Base-by-base conservation (phyloP, 768 basidiomycete species). In the Leccinellum luteum region DNA sequence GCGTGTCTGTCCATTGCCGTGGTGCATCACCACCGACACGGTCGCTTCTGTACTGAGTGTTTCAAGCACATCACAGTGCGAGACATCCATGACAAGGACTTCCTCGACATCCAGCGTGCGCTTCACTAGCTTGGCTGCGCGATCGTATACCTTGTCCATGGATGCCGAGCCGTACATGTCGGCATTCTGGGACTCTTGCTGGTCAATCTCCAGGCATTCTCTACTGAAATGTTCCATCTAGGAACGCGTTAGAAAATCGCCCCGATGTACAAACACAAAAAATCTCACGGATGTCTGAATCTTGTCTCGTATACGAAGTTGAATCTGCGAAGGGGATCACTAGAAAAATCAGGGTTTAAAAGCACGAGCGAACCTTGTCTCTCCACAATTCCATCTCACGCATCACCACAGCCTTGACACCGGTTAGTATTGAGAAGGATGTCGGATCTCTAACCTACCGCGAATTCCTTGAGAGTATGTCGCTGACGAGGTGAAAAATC, bases 221-320 rank as follows among this genome's bases (percentile, higher is more conserved):
- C 95, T 85, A 52, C 91, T 95, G 69, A 98, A 97, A 62, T 91
- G 85, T 69, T 98, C 94, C 94, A 98, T 96, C 85, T 91, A 63
- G 13, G 38, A 59, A 19, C 27, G 21, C 34, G 43, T 52, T 34
- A 56, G 12, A 34, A 54, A 19, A 28, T 8, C 41, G 38, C 32
- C n/a, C 17, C 30, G 8, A 38, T 28, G 45, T 47, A 55, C 25
- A 17, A 48, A 34, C 4, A 57, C 28, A 25, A 59, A 48, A 48
- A 8, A 50, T 31, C 86, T 65, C 67, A 86, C 90, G 45, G 95
- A 96, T 58, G 78, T 92, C 66, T 98, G 95, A 30, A 97, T 96
- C 47, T 87, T 85, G 65, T 95, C 94, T 48, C 94, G 84, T 62
- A 95, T 89, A 34, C 92, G 82, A 15, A 96, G 77, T 74, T 95